Percentiles rank a stretch among this genome's conserved stretches.
These are phyloP conservation scores for Yarrowia keelungensis DNA, from an alignment of 805 yeast genomes.

Conservation along the genomic window DNA sequence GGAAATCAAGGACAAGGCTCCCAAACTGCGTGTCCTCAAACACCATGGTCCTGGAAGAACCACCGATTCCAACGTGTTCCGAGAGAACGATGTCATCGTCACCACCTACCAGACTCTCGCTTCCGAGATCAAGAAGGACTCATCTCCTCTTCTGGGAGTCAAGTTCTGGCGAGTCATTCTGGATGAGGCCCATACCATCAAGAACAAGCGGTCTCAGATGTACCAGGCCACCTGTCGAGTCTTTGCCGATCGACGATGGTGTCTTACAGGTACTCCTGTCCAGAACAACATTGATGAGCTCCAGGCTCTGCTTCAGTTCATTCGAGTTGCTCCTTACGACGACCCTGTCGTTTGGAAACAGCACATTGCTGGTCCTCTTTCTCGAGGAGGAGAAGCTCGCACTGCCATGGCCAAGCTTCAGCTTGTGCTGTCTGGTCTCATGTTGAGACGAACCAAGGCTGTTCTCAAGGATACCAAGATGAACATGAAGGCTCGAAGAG, in stretches of 20 bases:
- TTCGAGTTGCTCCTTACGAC: slow-evolving; percentile 42
- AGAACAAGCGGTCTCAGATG: slow-evolving; percentile 57
- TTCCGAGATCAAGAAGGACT: slow-evolving; percentile 21
- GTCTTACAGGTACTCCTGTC: slow-evolving; percentile 69
- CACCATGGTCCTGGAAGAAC: slow-evolving; percentile 46
- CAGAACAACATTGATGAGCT: slow-evolving; percentile 64
- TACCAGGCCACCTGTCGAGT: slow-evolving; percentile 57
- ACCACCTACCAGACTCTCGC: slow-evolving; percentile 33
- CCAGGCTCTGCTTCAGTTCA: slow-evolving; percentile 57
- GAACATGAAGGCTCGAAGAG: slow-evolving; percentile 44
- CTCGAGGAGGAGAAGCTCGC: slow-evolving; percentile 38
- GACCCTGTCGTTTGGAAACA: slow-evolving; percentile 44
- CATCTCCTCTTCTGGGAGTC: slow-evolving; percentile 40
- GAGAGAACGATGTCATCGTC: slow-evolving; percentile 51
- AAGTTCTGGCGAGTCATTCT: slow-evolving; percentile 56
- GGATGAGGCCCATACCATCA: slow-evolving; percentile 73
- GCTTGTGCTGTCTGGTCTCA: slow-evolving; percentile 48
- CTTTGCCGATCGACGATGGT: slow-evolving; percentile 59
- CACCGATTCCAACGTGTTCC: slow-evolving; percentile 47
- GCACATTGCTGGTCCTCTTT: slow-evolving; percentile 46
- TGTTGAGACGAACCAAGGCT: slow-evolving; percentile 58
- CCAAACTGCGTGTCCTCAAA: slow-evolving; percentile 26
- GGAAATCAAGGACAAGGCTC: slow-evolving; percentile 48
- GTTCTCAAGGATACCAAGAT: slow-evolving; percentile 47
- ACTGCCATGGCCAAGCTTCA: slow-evolving; percentile 45